phyloP scores from a whole-genome alignment of 2,329 filamentous ascomycete species.

The Sclerotinia spermophila region DNA sequence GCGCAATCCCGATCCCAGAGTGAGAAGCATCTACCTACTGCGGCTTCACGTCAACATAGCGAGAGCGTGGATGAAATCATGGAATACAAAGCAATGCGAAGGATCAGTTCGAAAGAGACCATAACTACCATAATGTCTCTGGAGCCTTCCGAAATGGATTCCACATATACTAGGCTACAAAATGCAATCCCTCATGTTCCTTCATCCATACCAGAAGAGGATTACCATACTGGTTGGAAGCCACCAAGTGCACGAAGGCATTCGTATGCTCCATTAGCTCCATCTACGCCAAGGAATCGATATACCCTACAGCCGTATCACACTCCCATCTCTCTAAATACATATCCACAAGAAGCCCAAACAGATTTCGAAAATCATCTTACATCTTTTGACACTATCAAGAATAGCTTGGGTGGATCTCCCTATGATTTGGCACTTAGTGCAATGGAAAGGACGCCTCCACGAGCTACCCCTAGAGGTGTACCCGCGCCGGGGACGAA shows the following conservation, averaged over 20 bases:
- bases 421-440: conserved; percentile 29
- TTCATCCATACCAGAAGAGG: conserved; percentile 21
- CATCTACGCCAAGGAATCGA: conserved; percentile 1
- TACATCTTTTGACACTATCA: conserved; percentile 27
- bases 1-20: conserved; percentile 27
- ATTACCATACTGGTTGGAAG: conserved; percentile 13
- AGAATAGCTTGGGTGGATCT: conserved; percentile 27
- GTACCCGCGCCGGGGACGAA: conserved; percentile 19
- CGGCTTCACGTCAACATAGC: conserved; percentile 25
- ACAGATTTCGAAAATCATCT: conserved; percentile 31
- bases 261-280: conserved; percentile 3
- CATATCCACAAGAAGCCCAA: conserved; percentile 16
- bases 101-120: conserved; percentile 31
- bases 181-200: conserved; percentile 29
- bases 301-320: conserved; percentile 8
- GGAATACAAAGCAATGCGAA: conserved; percentile 28
- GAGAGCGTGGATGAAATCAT: conserved; percentile 26
- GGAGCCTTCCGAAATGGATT: conserved; percentile 31
- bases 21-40: conserved; percentile 23
- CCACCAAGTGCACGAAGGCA: conserved; percentile 7
- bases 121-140: conserved; percentile 33
- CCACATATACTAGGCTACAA: conserved; percentile 27
- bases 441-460: conserved; percentile 1
- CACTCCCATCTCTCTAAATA: not conserved
- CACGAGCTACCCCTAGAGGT: not conserved